A percentile compares a stretch with the other conserved stretches of the same genome.
Conservation (phyloP, 805 yeast genomes). For the Candida manassasensis region DNA sequence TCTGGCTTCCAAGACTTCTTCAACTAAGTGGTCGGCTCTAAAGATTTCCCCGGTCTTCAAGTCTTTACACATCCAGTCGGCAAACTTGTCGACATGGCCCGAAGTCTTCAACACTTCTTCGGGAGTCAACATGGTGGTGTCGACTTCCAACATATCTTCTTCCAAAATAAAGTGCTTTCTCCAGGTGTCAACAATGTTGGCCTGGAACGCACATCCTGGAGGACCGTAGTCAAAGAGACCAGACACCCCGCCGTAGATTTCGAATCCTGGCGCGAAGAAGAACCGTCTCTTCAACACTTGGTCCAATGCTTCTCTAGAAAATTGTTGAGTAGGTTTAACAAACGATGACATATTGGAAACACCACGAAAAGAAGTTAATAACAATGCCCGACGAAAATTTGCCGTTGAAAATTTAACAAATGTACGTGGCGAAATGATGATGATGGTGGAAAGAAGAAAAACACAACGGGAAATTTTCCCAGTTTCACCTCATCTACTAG, state of each 20-base stretch:
- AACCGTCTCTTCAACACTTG: constrained; percentile 90
- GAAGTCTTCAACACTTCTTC: constrained; percentile 96
- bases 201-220: constrained; percentile 98
- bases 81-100: constrained; percentile 98
- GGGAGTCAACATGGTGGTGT: constrained; percentile 96
- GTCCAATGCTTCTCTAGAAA: constrained; percentile 85
- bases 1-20: constrained; percentile 94
- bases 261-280: constrained; percentile 96
- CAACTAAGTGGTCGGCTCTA: constrained; percentile 97
- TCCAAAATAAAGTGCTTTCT: constrained; percentile 95
- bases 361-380: too few species aligned
- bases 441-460: too few species aligned
- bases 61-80: constrained; percentile 99
- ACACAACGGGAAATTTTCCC: too few species aligned
- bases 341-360: too few species aligned
- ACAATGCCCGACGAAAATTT: too few species aligned
- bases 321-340: constrained; percentile 37
- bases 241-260: constrained; percentile 96
- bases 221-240: constrained; percentile 99
- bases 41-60: constrained; percentile 94
- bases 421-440: too few species aligned
- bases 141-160: constrained; percentile 98
- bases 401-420: too few species aligned
- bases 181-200: constrained; percentile 92
- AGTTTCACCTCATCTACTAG: too few species aligned